phyloP scores from a whole-genome alignment of 2,329 filamentous ascomycete genomes.

The Fusarium tricinctum region DNA sequence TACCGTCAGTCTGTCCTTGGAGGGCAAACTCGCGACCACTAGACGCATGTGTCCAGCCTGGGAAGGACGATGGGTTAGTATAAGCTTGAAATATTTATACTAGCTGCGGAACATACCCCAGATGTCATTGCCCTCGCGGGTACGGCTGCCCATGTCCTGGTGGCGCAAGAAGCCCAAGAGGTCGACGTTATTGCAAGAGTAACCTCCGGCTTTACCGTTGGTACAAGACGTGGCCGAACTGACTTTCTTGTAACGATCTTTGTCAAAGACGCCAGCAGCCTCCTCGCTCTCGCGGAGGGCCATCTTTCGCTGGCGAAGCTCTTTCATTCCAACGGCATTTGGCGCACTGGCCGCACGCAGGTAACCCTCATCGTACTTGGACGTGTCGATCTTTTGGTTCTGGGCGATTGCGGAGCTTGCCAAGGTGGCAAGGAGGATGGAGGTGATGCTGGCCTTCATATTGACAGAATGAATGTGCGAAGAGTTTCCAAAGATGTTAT shows the following conservation, averaged over 20 bases:
- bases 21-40: constrained; percentile 22
- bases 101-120: constrained; percentile 7
- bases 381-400: constrained; percentile 12
- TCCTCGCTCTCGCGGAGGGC: constrained; percentile 4
- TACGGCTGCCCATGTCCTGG: constrained; percentile 20
- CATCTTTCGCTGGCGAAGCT: constrained; percentile 19
- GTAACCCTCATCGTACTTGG: constrained; percentile 20
- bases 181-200: constrained; percentile 22
- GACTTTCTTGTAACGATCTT: constrained; percentile 20
- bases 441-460: constrained; percentile 20
- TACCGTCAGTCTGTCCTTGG: constrained; percentile 16
- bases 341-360: constrained; percentile 19
- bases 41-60: constrained; percentile 18
- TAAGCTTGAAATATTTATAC: fast-evolving
- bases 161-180: constrained; percentile 13
- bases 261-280: constrained; percentile 12
- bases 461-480: neutral
- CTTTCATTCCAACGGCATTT: constrained; percentile 14
- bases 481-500: neutral
- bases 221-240: constrained; percentile 11
- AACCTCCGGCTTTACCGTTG: neutral
- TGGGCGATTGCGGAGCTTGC: constrained; percentile 21
- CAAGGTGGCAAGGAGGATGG: constrained; percentile 15
- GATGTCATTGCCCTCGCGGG: constrained; percentile 9
- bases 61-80: neutral